Conservation (phyloP, 106 monocot species). For the Cymbidium sinense region DNA sequence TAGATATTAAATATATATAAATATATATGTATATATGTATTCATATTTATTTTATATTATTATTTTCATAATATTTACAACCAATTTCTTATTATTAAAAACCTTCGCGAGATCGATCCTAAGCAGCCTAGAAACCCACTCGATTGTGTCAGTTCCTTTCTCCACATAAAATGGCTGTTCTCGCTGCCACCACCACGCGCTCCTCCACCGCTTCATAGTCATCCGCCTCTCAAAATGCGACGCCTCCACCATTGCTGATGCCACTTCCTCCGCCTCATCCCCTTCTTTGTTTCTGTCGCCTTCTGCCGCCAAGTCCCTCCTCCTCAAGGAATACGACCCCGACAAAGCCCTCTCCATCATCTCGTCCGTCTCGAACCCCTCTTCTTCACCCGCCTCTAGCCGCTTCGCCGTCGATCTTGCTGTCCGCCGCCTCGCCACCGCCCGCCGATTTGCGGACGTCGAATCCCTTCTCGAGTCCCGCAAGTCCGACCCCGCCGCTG, state of each 20-base stretch:
- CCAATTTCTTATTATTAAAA: too few relatives aligned
- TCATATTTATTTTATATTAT: too few relatives aligned
- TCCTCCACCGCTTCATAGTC: neutral
- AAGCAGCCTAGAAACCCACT: neutral
- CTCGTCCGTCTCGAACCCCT: constrained; percentile 14
- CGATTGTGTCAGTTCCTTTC: neutral
- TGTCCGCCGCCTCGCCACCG: constrained; percentile 51
- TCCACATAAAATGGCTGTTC: neutral
- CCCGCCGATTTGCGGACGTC: constrained; percentile 16
- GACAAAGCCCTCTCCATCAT: constrained; percentile 31
- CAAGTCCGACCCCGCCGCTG: neutral
- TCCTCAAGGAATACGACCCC: constrained; percentile 32
- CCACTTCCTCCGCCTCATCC: neutral
- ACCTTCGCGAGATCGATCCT: too few relatives aligned
- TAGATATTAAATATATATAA: too few relatives aligned
- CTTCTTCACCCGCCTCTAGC: constrained; percentile 13
- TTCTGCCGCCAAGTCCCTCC: constrained; percentile 16
- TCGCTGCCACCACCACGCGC: neutral
- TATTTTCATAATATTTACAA: too few relatives aligned
- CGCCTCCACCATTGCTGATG: neutral
- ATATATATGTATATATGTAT: too few relatives aligned
- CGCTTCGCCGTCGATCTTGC: constrained; percentile 36
- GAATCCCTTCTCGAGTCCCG: constrained; percentile 32
- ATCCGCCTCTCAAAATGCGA: neutral
- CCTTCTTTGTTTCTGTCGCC: neutral